Percentiles rank a stretch among this genome's conserved stretches.
Conservation (phyloP, 2,329 filamentous ascomycete genomes). For the Endoconidiophora laricicola region DNA sequence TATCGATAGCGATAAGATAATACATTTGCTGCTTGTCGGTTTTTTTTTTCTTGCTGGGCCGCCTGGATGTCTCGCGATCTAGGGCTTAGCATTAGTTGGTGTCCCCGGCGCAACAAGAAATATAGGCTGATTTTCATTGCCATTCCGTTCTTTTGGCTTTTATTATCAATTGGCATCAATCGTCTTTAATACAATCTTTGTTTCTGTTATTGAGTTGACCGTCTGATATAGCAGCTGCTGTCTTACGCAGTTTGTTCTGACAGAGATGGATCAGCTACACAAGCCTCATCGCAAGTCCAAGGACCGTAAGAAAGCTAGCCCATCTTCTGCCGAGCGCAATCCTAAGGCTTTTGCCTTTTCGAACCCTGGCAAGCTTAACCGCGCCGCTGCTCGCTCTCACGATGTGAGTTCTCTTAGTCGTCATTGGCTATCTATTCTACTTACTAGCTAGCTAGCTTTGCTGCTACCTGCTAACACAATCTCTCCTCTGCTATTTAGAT, state of each 20-base stretch:
- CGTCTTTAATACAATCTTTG: not conserved
- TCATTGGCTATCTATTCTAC: not conserved
- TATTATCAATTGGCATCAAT: too few relatives aligned
- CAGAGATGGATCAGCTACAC: constrained; percentile 70
- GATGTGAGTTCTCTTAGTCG: constrained; percentile 35
- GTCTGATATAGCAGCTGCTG: too few relatives aligned
- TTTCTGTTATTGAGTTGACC: not conserved
- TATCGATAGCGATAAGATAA: too few relatives aligned
- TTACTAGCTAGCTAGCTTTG: not conserved
- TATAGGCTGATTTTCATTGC: too few relatives aligned
- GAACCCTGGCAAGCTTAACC: constrained; percentile 63
- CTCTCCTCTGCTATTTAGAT: constrained; percentile 34
- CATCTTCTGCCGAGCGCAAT: constrained; percentile 49
- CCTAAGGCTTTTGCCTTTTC: constrained; percentile 82
- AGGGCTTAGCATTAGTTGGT: not conserved
- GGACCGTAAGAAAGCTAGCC: constrained; percentile 53
- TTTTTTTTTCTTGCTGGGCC: not conserved
- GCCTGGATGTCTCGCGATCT: not conserved
- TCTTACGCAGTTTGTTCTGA: not conserved
- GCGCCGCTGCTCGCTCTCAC: constrained; percentile 54
- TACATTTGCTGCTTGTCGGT: not conserved
- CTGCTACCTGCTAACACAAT: constrained; percentile 15
- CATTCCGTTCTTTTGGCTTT: too few relatives aligned
- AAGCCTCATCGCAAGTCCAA: constrained; percentile 74
- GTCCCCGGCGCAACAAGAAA: not conserved